phyloP scores from a whole-genome alignment of 768 basidiomycete species.

The Mrakia blollopis region DNA sequence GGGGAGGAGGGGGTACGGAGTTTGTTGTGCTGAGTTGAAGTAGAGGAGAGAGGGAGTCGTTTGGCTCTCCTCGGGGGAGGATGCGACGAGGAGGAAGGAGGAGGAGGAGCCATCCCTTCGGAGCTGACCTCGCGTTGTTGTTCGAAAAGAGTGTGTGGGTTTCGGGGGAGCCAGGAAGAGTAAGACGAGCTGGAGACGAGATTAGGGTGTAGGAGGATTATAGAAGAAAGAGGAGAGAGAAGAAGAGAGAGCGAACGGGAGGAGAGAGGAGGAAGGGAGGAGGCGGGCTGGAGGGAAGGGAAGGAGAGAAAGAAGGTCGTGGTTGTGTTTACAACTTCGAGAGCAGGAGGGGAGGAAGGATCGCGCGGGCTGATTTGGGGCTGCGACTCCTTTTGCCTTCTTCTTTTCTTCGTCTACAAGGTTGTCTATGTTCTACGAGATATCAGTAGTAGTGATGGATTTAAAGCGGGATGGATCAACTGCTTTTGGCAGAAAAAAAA shows the following conservation, averaged over 20 bases:
- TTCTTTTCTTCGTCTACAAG: too few relatives aligned
- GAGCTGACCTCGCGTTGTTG: neutral
- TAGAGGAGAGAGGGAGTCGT: constrained; percentile 19
- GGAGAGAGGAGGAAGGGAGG: neutral
- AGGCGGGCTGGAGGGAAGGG: neutral
- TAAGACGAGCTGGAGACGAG: neutral
- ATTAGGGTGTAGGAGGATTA: neutral
- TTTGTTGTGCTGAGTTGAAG: constrained; percentile 8
- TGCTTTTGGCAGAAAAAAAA: too few relatives aligned
- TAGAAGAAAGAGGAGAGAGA: neutral
- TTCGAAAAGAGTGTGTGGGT: neutral
- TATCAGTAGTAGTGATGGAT: too few relatives aligned
- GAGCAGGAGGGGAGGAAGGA: too few relatives aligned
- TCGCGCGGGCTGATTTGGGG: too few relatives aligned
- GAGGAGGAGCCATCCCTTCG: neutral
- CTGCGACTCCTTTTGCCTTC: too few relatives aligned
- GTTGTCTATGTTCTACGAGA: too few relatives aligned
- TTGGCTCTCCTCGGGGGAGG: neutral
- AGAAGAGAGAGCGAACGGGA: neutral
- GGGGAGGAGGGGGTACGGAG: neutral
- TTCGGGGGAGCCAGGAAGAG: too few relatives aligned
- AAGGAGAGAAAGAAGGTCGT: neutral
- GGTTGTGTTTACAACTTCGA: too few relatives aligned
- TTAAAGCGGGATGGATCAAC: too few relatives aligned
- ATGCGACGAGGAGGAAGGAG: neutral